Percentiles rank a stretch among this genome's conserved stretches.
phyloP scores from a whole-genome alignment of 805 yeast genomes.

The Nakazawaea ishiwadae region DNA sequence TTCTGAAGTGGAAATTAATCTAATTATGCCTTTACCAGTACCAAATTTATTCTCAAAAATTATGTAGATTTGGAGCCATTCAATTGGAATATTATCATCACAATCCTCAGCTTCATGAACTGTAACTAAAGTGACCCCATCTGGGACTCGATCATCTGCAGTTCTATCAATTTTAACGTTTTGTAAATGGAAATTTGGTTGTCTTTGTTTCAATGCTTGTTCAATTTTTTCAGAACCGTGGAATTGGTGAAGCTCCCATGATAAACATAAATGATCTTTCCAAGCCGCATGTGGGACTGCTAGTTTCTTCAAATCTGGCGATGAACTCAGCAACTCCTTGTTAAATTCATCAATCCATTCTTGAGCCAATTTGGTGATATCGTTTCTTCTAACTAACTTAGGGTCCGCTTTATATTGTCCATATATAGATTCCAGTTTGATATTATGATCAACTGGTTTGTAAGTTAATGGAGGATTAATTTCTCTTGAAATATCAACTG shows the following conservation, averaged over 20 bases:
- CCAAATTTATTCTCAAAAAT: conserved; percentile 29
- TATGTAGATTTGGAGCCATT: conserved; percentile 30
- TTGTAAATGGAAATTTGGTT: conserved; percentile 21
- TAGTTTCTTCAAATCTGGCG: too few relatives aligned
- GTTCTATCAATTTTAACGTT: conserved; percentile 24
- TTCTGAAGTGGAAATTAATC: conserved; percentile 26
- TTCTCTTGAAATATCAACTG: conserved; percentile 16
- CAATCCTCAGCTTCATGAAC: conserved; percentile 23
- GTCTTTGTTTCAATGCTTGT: conserved; percentile 13
- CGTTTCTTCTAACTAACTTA: conserved; percentile 6
- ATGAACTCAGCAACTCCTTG: not conserved
- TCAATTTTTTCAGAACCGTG: conserved; percentile 27
- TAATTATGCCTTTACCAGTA: conserved; percentile 27
- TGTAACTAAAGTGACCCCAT: conserved; percentile 25
- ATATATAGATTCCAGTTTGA: conserved; percentile 15
- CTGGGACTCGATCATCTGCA: conserved; percentile 26
- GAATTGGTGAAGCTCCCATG: conserved; percentile 29
- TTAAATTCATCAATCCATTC: conserved; percentile 18
- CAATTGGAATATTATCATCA: conserved; percentile 24
- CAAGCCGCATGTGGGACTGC: too few relatives aligned
- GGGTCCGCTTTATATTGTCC: conserved; percentile 14
- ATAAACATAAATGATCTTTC: conserved; percentile 33
- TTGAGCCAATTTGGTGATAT: conserved; percentile 9
- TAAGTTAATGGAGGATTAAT: conserved; percentile 17
- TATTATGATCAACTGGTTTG: conserved; percentile 15